These are phyloP conservation scores for Ganoderma boninense DNA, from an alignment of 1,284 basidiomycete species.

Conservation along the genomic window DNA sequence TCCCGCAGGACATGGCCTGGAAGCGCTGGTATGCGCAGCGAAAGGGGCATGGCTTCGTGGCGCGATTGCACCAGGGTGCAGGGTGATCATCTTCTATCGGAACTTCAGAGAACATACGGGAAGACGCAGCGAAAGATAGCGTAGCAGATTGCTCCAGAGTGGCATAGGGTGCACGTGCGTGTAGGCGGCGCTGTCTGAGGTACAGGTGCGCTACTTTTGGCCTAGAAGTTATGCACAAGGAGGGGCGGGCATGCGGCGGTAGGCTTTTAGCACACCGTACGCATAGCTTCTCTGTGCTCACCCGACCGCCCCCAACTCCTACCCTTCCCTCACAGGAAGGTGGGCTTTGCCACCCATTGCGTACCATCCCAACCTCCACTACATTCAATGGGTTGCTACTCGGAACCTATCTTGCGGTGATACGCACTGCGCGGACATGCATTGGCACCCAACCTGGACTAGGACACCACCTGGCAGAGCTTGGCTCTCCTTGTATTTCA, in stretches of 20 bases:
- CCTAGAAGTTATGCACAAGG: slow-evolving; percentile 32
- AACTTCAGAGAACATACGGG: slow-evolving; percentile 38
- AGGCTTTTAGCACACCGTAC: slow-evolving; percentile 24
- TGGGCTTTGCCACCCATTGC: slow-evolving; percentile 37
- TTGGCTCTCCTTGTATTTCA: slow-evolving; percentile 27
- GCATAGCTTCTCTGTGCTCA: slow-evolving; percentile 31
- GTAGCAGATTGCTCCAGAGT: slow-evolving; percentile 16
- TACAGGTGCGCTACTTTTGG: slow-evolving; percentile 20
- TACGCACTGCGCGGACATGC: slow-evolving; percentile 34
- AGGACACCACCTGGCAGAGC: slow-evolving; percentile 18
- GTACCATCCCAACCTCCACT: slow-evolving; percentile 37
- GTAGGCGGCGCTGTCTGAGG: slow-evolving; percentile 26
- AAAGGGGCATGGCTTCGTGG: slow-evolving; percentile 57
- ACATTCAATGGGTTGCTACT: slow-evolving; percentile 21
- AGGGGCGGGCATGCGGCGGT: slow-evolving; percentile 31
- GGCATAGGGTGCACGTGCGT: slow-evolving; percentile 31
- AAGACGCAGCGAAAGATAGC: slow-evolving; percentile 25
- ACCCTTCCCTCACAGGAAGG: slow-evolving; percentile 43
- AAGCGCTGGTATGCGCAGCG: slow-evolving; percentile 58
- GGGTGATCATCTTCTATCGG: slow-evolving; percentile 14
- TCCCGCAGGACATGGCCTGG: slow-evolving; percentile 44
- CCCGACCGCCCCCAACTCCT: slow-evolving; percentile 39
- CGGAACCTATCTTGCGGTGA: slow-evolving; percentile 24
- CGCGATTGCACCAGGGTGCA: slow-evolving; percentile 27
- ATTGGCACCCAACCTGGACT: slow-evolving; percentile 34